Evolutionary conservation across 495 filamentous ascomycete genomes (phyloP), one percentile per base, ranked within the genome.

Genomic region (Podospora australis): DNA sequence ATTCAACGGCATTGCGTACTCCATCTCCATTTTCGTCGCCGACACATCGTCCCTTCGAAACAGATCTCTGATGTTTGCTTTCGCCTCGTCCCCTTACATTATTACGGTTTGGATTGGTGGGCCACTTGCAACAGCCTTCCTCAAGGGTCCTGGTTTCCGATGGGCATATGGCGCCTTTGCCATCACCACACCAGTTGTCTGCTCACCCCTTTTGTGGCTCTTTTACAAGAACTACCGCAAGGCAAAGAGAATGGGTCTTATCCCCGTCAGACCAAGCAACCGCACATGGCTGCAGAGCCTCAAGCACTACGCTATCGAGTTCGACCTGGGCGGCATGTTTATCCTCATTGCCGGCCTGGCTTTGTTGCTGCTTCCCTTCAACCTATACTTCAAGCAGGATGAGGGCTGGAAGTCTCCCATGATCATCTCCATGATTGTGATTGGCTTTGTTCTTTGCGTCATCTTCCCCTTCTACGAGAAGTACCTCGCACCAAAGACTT

Each of bases 91-190:
- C 0, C 83, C 83, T 3, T 84, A 82, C 62, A 83, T 86, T 46
- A 73, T 74, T 50, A 84, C 81, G 20, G 78, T 78, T 40, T 73
- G 77, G 49, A 65, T 73, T 22, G 71, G 71, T 4, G 63, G 73
- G 4, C 70, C 69, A 21, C 64, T 74, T 4, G 64, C 77, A 3
- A 48, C 70, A 4, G 62, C 62, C 13, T 70, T 82, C 50, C 59
- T 74, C 32, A 41, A 67, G 20, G 57, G 70, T 1, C 59, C 68
- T 13, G 68, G 71, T 39, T 87, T 75, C 72, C 71, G 80, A 28
- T 87, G 82, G 84, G 75, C 70, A 13, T 84, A 78, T 54, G 82
- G 80, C 24, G 66, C 71, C 17, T 84, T 83, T 55, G 65, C 75
- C 23, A 80, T 84, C 51, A 66, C 83, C 53, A 70, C 71, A 21